These are phyloP conservation scores for Mycena galopus DNA, from an alignment of 768 basidiomycete species.

Conservation along the genomic window DNA sequence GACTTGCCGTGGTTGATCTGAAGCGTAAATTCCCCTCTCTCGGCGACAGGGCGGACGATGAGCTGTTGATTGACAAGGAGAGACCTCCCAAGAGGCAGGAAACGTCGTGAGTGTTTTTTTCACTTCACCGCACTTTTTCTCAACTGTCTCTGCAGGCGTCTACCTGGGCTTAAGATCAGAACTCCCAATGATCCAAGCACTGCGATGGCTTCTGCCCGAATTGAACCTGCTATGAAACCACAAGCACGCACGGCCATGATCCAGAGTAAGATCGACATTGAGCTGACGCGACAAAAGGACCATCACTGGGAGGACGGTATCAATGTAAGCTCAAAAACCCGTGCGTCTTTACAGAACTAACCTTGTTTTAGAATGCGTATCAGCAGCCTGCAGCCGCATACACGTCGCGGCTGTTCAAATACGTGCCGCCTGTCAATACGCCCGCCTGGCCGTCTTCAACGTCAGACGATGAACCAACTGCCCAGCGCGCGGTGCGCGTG, in stretches of 20 bases:
- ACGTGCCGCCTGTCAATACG: slow-evolving; percentile 59
- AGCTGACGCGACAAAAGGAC: slow-evolving; percentile 77
- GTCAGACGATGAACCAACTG: slow-evolving; percentile 42
- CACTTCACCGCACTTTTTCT: neutral
- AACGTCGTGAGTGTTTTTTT: slow-evolving; percentile 33
- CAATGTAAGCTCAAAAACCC: slow-evolving; percentile 66
- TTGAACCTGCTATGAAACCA: slow-evolving; percentile 71
- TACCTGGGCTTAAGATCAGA: slow-evolving; percentile 68
- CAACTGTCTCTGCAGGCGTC: slow-evolving; percentile 50
- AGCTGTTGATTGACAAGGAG: slow-evolving; percentile 65
- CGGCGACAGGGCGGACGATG: slow-evolving; percentile 77
- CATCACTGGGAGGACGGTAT: slow-evolving; percentile 91
- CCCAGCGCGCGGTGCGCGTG: slow-evolving; percentile 70
- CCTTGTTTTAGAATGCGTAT: slow-evolving; percentile 69
- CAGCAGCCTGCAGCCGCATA: slow-evolving; percentile 72
- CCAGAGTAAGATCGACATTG: slow-evolving; percentile 72
- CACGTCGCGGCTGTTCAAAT: slow-evolving; percentile 77
- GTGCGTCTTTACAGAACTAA: neutral
- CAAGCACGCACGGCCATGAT: slow-evolving; percentile 77
- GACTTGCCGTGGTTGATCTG: slow-evolving; percentile 80
- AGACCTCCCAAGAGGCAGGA: slow-evolving; percentile 62
- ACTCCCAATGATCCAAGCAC: slow-evolving; percentile 54
- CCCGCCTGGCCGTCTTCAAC: slow-evolving; percentile 27
- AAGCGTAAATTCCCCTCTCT: slow-evolving; percentile 81
- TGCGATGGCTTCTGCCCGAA: slow-evolving; percentile 52